Base-by-base conservation (phyloP, 192 early-diverging fungal species). In the Backusella luteola region DNA sequence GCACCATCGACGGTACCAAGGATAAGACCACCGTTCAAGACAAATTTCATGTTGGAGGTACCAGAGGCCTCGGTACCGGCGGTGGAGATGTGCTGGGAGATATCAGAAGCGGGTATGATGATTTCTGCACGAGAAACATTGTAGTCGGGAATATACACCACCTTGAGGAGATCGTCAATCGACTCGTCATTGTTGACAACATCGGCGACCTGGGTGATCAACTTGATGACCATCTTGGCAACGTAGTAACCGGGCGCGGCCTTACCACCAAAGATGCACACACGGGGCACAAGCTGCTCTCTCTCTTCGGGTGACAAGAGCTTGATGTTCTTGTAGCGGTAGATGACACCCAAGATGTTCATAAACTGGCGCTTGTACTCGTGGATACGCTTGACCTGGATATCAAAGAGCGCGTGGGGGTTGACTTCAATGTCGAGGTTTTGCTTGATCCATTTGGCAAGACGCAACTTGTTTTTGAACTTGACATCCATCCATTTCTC, bases 31-130 rank as follows among this genome's bases (percentile, higher is more conserved):
- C 98, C 97, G 83, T 99, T 99, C 46, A 99, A 84, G 49, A 98
- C 96, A 88, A 99, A 99, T 87, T 99, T 99, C 97, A 99, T 99
- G 89, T 99, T 99, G 19, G 96, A 98, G 6, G 98, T 99, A 66
- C 98, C 98, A 15, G 96, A 98, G n/a, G 97, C 98, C 84, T 99
- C 98, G 6, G 96, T 99, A 73, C 97, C 98, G 32, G 98, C 98
- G 5, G 97, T 98, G 32, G 98, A 99, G 82, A 99, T 99, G 84
- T 99, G 98, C 89, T 99, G 97, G 35, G 98, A 99, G 72, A 99
- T 97, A 81, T 99, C 98, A 75, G 93, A 96, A 41, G 98, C 98
- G 1, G 98, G 98, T 80, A 98, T 91, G 75, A 99, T 94, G 73
- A 95, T 86, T 85, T 98, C 97, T 35, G 97, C 97, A 7, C 97